Evolutionary conservation across 371 early-diverging fungal genomes (phyloP), one percentile per base, ranked within the genome.

Genomic region (Apophysomyces trapeziformis): DNA sequence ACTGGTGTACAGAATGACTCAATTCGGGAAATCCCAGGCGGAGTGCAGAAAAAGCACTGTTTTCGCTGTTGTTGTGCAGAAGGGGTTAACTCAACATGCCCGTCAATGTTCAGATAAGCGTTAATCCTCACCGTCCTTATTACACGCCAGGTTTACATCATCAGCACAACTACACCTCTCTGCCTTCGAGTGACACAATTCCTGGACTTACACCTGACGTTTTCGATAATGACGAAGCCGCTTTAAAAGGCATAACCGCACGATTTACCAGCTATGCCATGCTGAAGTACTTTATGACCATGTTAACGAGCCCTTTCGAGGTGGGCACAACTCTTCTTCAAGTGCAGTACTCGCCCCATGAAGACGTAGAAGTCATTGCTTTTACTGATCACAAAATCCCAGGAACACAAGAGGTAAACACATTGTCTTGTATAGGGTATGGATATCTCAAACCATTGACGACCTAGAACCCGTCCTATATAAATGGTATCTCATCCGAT

Each of bases 311-410:
- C 2, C 96, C 95, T 0, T 91, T 93, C 64, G 92, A 89, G 57
- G 88, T 89, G 5, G 88, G 88, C 0, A 90, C 89, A 26, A 95
- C 92, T 26, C 69, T 95, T 16, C 69, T 93, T 26, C 93, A 93
- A 73, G 90, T 93, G 11, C 94, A 94, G 76, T 90, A 90, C 67
- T 61, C 90, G 13, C 93, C 93, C 54, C 86, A 79, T 57, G 75
- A 83, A 69, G 75, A 71, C 54, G 76, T 79, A 35, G 74, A 85
- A 65, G 64, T 80, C 0, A 21, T 76, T 63, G 76, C 76, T 35
- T 39, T 63, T 58, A 57, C 61, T n/a, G 69, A 59, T 44, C 64
- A 60, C 37, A 44, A 75, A 41, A n/a, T 44, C n/a, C 21, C 54
- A 21, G 54, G 54, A 9, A 50, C 54, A 21, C 54, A 50, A 50